Evolutionary conservation across 2,329 filamentous ascomycete species (phyloP).

Genomic region (Curvularia sp.): DNA sequence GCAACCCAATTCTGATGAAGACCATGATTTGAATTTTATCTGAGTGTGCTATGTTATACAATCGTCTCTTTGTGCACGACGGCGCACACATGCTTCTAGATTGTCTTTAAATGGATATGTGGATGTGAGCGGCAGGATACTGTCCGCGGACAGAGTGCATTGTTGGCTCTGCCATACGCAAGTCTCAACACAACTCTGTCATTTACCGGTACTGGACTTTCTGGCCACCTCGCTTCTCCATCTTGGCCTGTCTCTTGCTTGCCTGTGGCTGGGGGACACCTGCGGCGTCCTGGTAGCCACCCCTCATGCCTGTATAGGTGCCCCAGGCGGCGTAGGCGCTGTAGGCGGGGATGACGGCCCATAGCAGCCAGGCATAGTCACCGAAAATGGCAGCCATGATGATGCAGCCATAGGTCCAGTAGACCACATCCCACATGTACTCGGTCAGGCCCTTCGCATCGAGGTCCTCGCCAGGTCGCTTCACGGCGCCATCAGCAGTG

Average conservation of each 20-base stretch:
- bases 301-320: constrained; percentile 55
- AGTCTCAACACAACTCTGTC: background rate
- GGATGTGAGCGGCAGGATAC: background rate
- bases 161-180: background rate
- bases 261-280: constrained; percentile 45
- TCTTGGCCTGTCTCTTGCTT: constrained; percentile 59
- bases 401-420: constrained; percentile 87
- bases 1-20: constrained; percentile 63
- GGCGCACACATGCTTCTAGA: background rate
- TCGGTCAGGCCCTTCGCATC: constrained; percentile 88
- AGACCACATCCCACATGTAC: constrained; percentile 97
- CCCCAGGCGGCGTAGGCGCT: constrained; percentile 54
- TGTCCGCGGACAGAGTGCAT: background rate
- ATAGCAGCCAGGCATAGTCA: constrained; percentile 77
- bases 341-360: constrained; percentile 57
- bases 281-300: constrained; percentile 53
- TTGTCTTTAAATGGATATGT: background rate
- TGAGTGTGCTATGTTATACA: constrained; percentile 9
- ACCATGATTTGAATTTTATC: constrained; percentile 53
- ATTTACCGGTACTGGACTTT: constrained; percentile 55
- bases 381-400: constrained; percentile 77
- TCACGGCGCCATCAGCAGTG: constrained; percentile 67
- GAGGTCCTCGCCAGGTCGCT: constrained; percentile 83
- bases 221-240: constrained; percentile 61
- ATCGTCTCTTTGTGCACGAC: background rate